phyloP scores from a whole-genome alignment of 202 grass and related monocot genomes.

The Schoenoplectus triqueter region DNA sequence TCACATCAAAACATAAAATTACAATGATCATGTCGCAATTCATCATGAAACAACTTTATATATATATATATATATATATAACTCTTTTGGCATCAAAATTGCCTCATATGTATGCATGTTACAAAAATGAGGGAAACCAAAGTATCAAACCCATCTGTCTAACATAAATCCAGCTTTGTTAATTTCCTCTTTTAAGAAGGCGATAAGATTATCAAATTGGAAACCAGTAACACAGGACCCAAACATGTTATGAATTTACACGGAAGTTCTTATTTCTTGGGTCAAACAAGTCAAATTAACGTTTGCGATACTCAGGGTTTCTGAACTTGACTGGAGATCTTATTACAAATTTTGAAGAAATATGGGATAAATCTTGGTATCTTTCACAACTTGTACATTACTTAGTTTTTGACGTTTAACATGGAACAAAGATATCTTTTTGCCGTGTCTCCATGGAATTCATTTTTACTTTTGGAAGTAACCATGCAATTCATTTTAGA shows the following conservation, averaged over 20 bases:
- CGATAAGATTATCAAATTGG: neutral
- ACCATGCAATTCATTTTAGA: slow-evolving; percentile 4
- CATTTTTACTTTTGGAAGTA: neutral
- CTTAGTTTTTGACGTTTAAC: neutral
- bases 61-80: no score
- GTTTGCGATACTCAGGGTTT: neutral
- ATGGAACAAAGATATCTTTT: slow-evolving; percentile 9
- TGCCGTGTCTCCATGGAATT: slow-evolving; percentile 13
- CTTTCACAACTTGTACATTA: neutral
- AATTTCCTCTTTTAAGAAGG: neutral
- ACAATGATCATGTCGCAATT: no score
- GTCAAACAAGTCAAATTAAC: neutral
- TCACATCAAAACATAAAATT: neutral
- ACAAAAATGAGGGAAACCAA: no score
- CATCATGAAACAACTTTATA: no score
- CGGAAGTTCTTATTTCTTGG: neutral
- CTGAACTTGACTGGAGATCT: neutral
- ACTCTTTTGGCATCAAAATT: no score
- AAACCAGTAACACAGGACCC: neutral
- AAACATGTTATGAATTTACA: neutral
- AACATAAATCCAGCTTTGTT: neutral
- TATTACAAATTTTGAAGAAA: neutral
- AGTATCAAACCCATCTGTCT: neutral
- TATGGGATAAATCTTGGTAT: neutral
- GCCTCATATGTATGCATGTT: no score